Base-by-base conservation (phyloP, 345 rosid species). In the Murraya koenigii region DNA sequence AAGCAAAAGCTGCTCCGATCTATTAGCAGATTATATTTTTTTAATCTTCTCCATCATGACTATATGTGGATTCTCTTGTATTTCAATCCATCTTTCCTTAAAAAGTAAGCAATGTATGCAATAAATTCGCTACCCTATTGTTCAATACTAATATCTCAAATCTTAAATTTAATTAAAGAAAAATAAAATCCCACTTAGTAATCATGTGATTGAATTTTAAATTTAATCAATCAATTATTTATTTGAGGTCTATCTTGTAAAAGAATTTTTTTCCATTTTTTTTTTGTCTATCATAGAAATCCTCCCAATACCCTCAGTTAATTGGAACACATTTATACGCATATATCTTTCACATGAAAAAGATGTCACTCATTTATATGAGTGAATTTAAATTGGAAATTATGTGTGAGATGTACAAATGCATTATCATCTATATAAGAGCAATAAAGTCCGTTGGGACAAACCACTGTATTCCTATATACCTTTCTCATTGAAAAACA, bases 11-110 rank as follows among this genome's bases (percentile, higher is more conserved):
- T 78, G 70, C 72, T 38, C 66, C 25, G 28, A n/a, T 33, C 20
- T 22, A 76, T 74, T 82, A 69, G 13, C 44, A 8, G 6, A 35
- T 61, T 79, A 22, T 68, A 69, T 73, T 69, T 78, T 33, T 72
- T 69, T 72, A 70, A 75, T 74, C 58, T 32, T 61, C 60, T 33
- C 44, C 82, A 84, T 82, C 81, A 87, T 84, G 60, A 77, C 54
- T 17, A 3, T 33, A 7, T 26, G 38, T 10, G 61, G 54, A 58
- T n/a, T 39, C 79, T 26, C 87, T 86, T 86, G 81, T 23, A 58
- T 74, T 68, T 22, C 84, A 86, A 86, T 80, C 77, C 77, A 69
- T 66, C 84, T 2, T 82, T 76, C 73, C 80, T 86, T 86, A 35
- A 32, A 77, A 72, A 77, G 26, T 69, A 83, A 78, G 84, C 77